phyloP scores from a whole-genome alignment of 306 rosid genomes.

The Vigna reflexopilosa region DNA sequence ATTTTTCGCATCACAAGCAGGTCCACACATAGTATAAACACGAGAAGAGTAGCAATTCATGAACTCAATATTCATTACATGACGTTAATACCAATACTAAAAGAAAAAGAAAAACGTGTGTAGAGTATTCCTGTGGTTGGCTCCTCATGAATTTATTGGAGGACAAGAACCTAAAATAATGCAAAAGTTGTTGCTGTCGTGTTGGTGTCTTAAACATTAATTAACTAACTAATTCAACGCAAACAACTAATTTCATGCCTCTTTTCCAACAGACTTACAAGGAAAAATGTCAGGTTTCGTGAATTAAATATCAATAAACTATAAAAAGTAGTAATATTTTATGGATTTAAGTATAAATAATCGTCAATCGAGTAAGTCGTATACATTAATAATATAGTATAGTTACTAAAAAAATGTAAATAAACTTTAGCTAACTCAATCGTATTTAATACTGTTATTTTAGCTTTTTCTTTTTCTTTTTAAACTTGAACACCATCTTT shows the following conservation, averaged over 20 bases:
- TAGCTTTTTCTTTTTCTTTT: too few relatives aligned
- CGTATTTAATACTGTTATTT: too few relatives aligned
- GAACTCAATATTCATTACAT: not conserved
- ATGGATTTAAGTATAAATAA: too few relatives aligned
- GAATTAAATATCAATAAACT: too few relatives aligned
- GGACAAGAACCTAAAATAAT: not conserved
- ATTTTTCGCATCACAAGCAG: not conserved
- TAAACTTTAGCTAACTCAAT: too few relatives aligned
- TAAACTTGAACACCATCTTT: too few relatives aligned
- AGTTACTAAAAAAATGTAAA: too few relatives aligned
- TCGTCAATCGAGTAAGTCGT: too few relatives aligned
- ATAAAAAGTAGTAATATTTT: too few relatives aligned
- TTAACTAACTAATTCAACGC: not conserved
- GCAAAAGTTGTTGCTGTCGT: not conserved
- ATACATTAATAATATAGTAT: too few relatives aligned
- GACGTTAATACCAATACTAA: not conserved
- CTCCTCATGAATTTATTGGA: constrained; percentile 29
- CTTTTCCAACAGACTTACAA: too few relatives aligned
- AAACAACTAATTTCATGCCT: not conserved
- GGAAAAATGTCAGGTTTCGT: too few relatives aligned
- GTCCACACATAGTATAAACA: not conserved
- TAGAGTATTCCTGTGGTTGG: not conserved
- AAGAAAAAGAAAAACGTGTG: not conserved
- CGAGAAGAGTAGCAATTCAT: not conserved
- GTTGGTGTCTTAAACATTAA: constrained; percentile 12